Base-by-base conservation (phyloP, 2,329 filamentous ascomycete species). In the Paraphaeosphaeria sporulosa region DNA sequence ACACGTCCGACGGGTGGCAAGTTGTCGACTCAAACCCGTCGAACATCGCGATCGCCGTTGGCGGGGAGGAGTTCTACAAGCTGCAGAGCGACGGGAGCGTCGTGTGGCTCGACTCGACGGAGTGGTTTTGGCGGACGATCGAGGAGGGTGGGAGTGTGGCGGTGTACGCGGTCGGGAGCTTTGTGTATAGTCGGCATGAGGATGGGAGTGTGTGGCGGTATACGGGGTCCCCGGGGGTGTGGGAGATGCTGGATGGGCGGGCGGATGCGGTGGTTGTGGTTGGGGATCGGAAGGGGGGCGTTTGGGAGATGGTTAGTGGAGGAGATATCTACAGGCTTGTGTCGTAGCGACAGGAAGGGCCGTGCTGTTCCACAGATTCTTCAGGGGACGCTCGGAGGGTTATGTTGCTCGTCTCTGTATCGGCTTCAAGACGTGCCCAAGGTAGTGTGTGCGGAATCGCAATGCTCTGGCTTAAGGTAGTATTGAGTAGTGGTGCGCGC, bases 21-120 rank as follows among this genome's bases (percentile, higher is more conserved):
- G 59, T 70, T 40, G 70, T 74, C 25, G 68, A 74, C 21, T n/a
- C 46, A 1, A 71, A 72, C 48, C 25, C 69, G 0, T 58, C 48
- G 1, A 74, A 73, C 17, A 30, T 64, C 9, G 65, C 58, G 3
- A 73, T 74, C 27, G 66, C 69, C 5, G 64, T 66, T 23, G 72
- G 71, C 10, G 71, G 68, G 2, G 64, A 72, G 3, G 67, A 73
- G 10, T 71, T 74, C 55, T 74, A 73, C 61, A 74, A 74, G 38
- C 51, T 73, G 25, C 68, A 74, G 49, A 64, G 58, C 10, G 63
- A 69, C 42, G 68, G 70, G 0, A 47, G 27, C 9, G 64, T 74
- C n/a, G 67, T 73, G 17, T 74, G 70, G 67, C 52, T 74, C 13
- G 65, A 73, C 47, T 57, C 56, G 5, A 55, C 62, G 19, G 63